Conservation (phyloP, 768 basidiomycete genomes). For the Suillus hirtellus region DNA sequence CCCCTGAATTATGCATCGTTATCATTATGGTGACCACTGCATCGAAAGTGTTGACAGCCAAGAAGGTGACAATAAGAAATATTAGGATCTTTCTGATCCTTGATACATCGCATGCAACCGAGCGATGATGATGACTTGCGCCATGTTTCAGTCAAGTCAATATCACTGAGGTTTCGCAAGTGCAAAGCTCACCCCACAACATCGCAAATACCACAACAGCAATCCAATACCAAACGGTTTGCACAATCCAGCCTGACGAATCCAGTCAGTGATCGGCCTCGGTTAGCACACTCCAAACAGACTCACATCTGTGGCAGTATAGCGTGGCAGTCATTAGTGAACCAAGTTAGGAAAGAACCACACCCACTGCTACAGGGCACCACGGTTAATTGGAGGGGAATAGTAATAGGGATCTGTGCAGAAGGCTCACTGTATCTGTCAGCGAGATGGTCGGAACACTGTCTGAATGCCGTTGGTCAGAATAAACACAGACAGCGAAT, state of each 20-base stretch:
- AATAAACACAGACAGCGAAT: background rate
- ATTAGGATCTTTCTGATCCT: background rate
- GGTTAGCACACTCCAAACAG: background rate
- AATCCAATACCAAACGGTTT: background rate
- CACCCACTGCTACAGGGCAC: background rate
- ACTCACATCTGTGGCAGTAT: background rate
- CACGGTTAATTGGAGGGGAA: background rate
- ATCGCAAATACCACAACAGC: background rate
- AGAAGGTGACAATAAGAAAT: background rate
- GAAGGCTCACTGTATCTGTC: background rate
- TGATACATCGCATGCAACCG: background rate
- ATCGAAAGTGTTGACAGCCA: background rate
- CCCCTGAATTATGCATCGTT: no score
- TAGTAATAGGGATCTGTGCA: background rate
- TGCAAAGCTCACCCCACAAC: background rate
- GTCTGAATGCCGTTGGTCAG: background rate
- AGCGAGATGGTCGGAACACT: background rate
- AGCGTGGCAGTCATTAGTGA: background rate
- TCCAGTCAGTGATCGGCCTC: background rate
- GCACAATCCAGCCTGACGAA: background rate
- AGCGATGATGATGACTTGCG: background rate
- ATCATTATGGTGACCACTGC: rapidly evolving
- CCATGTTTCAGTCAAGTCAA: background rate
- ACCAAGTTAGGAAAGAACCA: background rate
- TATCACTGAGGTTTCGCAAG: background rate